Evolutionary conservation across 2,329 filamentous ascomycete genomes (phyloP).

Genomic region (Scedosporium boydii): DNA sequence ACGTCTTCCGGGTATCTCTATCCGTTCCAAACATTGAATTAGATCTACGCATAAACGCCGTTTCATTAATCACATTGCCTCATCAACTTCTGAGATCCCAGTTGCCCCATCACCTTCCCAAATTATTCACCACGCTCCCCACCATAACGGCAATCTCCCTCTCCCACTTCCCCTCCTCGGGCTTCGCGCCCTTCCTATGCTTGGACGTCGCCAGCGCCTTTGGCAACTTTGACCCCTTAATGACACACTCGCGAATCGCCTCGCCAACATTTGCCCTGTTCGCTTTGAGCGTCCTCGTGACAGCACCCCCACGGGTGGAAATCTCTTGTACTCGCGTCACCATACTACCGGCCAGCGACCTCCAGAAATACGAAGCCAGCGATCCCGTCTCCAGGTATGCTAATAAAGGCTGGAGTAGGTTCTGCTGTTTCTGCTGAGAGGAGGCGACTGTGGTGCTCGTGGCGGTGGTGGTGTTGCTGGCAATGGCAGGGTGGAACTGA

Average conservation of each 20-base stretch:
- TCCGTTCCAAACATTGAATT: too few relatives aligned
- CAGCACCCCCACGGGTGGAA: slow-evolving; percentile 69
- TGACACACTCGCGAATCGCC: slow-evolving; percentile 73
- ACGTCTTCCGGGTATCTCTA: too few relatives aligned
- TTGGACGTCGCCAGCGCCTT: slow-evolving; percentile 29
- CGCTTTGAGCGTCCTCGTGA: slow-evolving; percentile 67
- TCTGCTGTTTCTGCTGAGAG: slow-evolving; percentile 25
- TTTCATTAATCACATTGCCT: too few relatives aligned
- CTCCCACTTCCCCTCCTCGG: slow-evolving; percentile 59
- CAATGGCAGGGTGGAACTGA: slow-evolving; percentile 15
- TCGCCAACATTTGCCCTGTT: slow-evolving; percentile 69
- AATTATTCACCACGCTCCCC: slow-evolving; percentile 60
- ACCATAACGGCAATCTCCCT: slow-evolving; percentile 94
- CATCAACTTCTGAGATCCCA: neutral
- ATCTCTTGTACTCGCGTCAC: slow-evolving; percentile 76
- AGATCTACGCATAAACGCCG: too few relatives aligned
- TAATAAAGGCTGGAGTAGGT: slow-evolving; percentile 64
- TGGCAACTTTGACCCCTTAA: slow-evolving; percentile 64
- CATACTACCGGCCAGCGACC: slow-evolving; percentile 71
- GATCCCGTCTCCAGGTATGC: slow-evolving; percentile 77
- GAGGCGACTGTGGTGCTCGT: slow-evolving; percentile 7
- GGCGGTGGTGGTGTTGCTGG: slow-evolving; percentile 7
- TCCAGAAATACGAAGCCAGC: slow-evolving; percentile 87
- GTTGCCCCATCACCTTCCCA: slow-evolving; percentile 28
- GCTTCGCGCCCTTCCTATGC: slow-evolving; percentile 20